phyloP scores from a whole-genome alignment of 2,329 filamentous ascomycete genomes.

The Aspergillus udagawae region DNA sequence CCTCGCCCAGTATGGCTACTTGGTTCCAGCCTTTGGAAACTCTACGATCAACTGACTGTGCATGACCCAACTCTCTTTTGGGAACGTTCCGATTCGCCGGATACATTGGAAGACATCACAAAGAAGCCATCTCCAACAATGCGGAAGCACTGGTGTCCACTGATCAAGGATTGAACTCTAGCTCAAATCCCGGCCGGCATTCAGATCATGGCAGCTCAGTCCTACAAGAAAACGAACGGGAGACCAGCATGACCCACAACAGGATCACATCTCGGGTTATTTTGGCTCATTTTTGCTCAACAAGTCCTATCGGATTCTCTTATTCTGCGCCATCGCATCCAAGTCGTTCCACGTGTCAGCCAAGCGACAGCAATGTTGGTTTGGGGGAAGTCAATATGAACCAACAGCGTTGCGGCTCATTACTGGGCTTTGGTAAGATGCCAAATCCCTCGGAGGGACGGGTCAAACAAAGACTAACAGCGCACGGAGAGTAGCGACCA shows the following conservation, averaged over 20 bases:
- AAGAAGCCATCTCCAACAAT: not conserved
- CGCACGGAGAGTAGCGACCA: not conserved
- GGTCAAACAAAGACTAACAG: not conserved
- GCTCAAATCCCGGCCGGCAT: not conserved
- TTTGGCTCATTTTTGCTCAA: not conserved
- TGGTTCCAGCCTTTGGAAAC: not conserved
- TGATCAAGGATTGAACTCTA: not conserved
- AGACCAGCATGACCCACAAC: not conserved
- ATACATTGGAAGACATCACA: not conserved
- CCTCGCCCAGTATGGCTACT: not conserved
- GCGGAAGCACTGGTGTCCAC: not conserved
- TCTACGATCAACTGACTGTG: not conserved
- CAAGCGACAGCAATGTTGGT: not conserved
- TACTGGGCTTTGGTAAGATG: not conserved
- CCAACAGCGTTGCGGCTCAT: not conserved
- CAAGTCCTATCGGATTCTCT: not conserved
- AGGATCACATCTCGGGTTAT: not conserved
- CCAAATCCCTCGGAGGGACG: not conserved
- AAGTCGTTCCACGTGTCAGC: not conserved
- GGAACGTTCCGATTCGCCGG: not conserved
- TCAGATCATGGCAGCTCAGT: not conserved
- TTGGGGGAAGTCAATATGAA: not conserved
- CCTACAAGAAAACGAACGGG: not conserved
- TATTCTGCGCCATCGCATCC: not conserved
- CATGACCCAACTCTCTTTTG: not conserved